Percentiles rank a stretch among this genome's conserved stretches.
Conservation (phyloP, 768 basidiomycete genomes). For the Dioszegia crocea region DNA sequence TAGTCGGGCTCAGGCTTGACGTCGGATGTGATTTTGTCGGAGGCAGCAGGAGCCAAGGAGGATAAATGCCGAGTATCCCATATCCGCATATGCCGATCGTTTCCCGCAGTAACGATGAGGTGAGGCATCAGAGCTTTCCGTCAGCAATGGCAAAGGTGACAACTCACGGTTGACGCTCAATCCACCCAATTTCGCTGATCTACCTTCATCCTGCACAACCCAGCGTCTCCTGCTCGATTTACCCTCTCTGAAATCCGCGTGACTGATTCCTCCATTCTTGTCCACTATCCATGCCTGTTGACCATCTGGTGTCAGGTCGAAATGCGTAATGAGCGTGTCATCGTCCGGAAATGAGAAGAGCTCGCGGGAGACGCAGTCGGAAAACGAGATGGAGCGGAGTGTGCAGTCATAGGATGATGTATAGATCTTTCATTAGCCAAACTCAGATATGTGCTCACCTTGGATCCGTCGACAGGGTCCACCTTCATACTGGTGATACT, state of each 20-base stretch:
- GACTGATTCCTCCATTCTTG: slow-evolving; percentile 47
- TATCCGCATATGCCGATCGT: slow-evolving; percentile 47
- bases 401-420: slow-evolving; percentile 52
- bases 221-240: slow-evolving; percentile 25
- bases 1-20: background rate
- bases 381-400: slow-evolving; percentile 49
- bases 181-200: slow-evolving; percentile 49
- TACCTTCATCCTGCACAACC: slow-evolving; percentile 37
- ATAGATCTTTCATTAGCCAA: slow-evolving; percentile 40
- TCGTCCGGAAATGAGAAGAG: slow-evolving; percentile 48
- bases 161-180: slow-evolving; percentile 48
- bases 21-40: slow-evolving; percentile 5
- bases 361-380: slow-evolving; percentile 46
- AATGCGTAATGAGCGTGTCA: slow-evolving; percentile 50
- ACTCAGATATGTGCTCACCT: slow-evolving; percentile 42
- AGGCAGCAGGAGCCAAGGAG: slow-evolving; percentile 12
- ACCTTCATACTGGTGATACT: slow-evolving; percentile 50
- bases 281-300: slow-evolving; percentile 48
- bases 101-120: slow-evolving; percentile 47
- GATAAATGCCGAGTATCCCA: slow-evolving; percentile 48
- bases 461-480: slow-evolving; percentile 45
- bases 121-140: slow-evolving; percentile 42
- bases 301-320: slow-evolving; percentile 49
- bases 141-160: slow-evolving; percentile 10
- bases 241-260: slow-evolving; percentile 43